Percentiles rank a stretch among this genome's conserved stretches.
These are phyloP conservation scores for Flaveria trinervia DNA, from an alignment of 129 eudicot genomes.

Conservation along the genomic window DNA sequence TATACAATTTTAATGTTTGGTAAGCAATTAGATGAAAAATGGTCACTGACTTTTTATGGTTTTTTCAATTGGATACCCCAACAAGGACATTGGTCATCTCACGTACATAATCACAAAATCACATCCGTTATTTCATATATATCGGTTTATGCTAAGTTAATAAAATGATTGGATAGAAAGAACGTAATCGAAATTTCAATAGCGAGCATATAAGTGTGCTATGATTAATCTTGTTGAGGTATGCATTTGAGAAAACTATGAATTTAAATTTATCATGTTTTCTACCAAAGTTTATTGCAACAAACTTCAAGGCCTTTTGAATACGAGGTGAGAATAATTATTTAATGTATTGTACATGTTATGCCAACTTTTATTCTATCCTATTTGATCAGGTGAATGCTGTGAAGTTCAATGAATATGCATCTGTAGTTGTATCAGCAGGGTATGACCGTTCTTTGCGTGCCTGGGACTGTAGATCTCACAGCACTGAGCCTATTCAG, in stretches of 20 bases:
- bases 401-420: slow-evolving; percentile 87
- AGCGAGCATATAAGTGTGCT: background rate
- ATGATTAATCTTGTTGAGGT: slow-evolving; percentile 16
- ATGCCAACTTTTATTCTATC: slow-evolving; percentile 6
- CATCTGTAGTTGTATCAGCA: slow-evolving; percentile 92
- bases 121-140: slow-evolving; percentile 11
- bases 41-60: background rate
- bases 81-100: slow-evolving; percentile 1
- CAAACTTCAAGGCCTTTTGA: slow-evolving; percentile 14
- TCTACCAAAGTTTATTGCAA: background rate
- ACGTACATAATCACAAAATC: slow-evolving; percentile 1
- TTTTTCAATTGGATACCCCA: background rate
- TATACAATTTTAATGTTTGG: background rate
- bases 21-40: background rate
- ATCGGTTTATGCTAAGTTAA: slow-evolving; percentile 9
- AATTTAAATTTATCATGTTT: no score
- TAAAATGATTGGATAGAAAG: slow-evolving; percentile 8
- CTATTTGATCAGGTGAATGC: slow-evolving; percentile 80
- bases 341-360: slow-evolving; percentile 6
- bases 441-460: slow-evolving; percentile 97
- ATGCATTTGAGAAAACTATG: slow-evolving; percentile 3
- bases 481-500: slow-evolving; percentile 97
- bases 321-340: background rate
- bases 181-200: background rate
- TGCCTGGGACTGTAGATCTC: slow-evolving; percentile 98